Conservation (phyloP, 2,329 filamentous ascomycete genomes). For the Hortaea werneckii region DNA sequence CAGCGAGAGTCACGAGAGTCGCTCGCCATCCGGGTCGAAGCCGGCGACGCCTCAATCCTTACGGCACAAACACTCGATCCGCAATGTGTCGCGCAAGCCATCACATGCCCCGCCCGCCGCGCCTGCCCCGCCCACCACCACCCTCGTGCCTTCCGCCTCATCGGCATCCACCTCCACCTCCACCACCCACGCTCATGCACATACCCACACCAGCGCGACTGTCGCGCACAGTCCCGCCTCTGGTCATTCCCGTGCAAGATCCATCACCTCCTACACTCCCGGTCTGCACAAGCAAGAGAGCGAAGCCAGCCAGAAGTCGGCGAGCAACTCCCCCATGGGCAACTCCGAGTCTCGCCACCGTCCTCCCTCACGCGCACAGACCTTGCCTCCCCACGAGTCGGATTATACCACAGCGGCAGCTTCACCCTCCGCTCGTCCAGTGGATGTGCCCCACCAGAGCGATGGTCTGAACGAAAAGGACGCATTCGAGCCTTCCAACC, state of each 20-base stretch:
- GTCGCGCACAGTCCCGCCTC: conserved; percentile 7
- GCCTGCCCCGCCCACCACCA: conserved; percentile 7
- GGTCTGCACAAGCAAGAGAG: conserved; percentile 8
- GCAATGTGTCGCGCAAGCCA: neutral
- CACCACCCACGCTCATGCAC: neutral
- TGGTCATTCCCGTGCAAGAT: conserved; percentile 19
- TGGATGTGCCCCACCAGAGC: conserved; percentile 26
- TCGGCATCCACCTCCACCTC: conserved; percentile 11
- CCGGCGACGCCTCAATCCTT: neutral
- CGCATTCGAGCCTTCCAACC: conserved; percentile 8
- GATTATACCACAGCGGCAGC: conserved; percentile 3
- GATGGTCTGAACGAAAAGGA: conserved; percentile 12
- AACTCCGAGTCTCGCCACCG: conserved; percentile 12
- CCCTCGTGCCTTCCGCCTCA: conserved; percentile 9
- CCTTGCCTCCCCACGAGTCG: conserved; percentile 9
- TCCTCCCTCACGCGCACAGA: conserved; percentile 15
- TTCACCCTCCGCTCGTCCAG: conserved; percentile 28
- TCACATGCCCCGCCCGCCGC: conserved; percentile 5
- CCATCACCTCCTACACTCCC: conserved; percentile 15
- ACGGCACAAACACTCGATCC: neutral
- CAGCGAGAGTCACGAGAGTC: neutral
- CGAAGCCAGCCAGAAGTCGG: conserved; percentile 8
- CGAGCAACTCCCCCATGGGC: conserved; percentile 12
- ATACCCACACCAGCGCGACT: conserved; percentile 6
- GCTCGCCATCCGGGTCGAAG: neutral